A percentile compares a stretch with the other conserved stretches of the same genome.
Conservation (phyloP, 1,139 yeast species). For the Pichia terricola region DNA sequence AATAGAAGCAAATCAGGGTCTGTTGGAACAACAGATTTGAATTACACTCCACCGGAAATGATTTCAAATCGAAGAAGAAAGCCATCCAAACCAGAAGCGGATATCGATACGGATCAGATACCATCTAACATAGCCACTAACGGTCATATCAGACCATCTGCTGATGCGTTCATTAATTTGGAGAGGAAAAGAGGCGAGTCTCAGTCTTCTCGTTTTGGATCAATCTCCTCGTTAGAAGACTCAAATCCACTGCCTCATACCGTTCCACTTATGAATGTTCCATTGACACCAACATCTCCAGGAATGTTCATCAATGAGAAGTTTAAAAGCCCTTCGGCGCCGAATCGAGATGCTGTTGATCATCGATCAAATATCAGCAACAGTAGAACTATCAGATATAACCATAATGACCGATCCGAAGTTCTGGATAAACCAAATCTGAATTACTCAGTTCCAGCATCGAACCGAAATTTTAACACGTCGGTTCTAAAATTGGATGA, state of each 20-base stretch:
- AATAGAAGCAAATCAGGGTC: not conserved
- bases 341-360: no score
- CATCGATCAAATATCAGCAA: no score
- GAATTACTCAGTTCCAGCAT: no score
- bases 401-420: no score
- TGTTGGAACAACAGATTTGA: conserved; percentile 1
- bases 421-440: no score
- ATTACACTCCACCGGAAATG: conserved; percentile 55
- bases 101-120: not conserved
- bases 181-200: conserved; percentile 11
- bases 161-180: conserved; percentile 8
- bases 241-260: not conserved
- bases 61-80: conserved; percentile 44
- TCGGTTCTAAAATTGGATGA: no score
- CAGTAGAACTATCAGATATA: no score
- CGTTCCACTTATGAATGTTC: not conserved
- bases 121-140: not conserved
- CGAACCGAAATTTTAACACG: no score
- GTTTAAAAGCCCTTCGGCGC: conserved; percentile 3
- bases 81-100: conserved; percentile 2
- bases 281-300: conserved; percentile 11
- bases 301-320: conserved; percentile 14
- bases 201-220: conserved; percentile 6
- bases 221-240: conserved; percentile 8
- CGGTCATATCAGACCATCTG: conserved; percentile 2